phyloP scores from a whole-genome alignment of 805 yeast genomes.

The Nakazawaea molendinolei region DNA sequence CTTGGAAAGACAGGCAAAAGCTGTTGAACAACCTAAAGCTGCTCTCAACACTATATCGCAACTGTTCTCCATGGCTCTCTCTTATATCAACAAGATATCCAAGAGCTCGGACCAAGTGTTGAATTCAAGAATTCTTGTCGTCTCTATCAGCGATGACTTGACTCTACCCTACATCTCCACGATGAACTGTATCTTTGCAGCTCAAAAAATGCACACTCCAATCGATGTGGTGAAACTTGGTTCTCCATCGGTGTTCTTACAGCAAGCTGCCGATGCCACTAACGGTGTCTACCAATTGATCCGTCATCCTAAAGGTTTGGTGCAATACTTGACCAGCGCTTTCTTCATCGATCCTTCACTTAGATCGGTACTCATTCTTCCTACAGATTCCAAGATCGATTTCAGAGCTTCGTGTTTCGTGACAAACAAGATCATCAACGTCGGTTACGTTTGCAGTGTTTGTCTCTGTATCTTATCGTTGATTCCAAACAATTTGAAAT shows the following conservation, averaged over 20 bases:
- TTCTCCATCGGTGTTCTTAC: conserved; percentile 69
- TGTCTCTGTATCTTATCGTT: conserved; percentile 77
- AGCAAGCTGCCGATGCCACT: conserved; percentile 94
- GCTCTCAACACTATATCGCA: too few relatives aligned
- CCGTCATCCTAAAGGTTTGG: conserved; percentile 63
- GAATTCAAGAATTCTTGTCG: conserved; percentile 58
- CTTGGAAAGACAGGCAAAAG: too few relatives aligned
- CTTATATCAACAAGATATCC: conserved; percentile 65
- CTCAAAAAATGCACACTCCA: conserved; percentile 85
- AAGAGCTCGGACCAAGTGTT: conserved; percentile 33
- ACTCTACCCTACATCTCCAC: conserved; percentile 82
- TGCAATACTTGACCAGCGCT: conserved; percentile 78
- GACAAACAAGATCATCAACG: conserved; percentile 84
- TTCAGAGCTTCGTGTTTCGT: conserved; percentile 92
- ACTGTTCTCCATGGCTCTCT: conserved; percentile 75
- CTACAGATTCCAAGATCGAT: conserved; percentile 81
- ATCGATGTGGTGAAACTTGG: conserved; percentile 86
- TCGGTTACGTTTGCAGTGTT: conserved; percentile 93
- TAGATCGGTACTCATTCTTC: conserved; percentile 68
- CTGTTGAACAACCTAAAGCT: too few relatives aligned
- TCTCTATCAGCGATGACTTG: conserved; percentile 66
- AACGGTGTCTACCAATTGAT: conserved; percentile 78
- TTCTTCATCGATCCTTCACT: conserved; percentile 82
- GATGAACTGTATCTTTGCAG: conserved; percentile 94
- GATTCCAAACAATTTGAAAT: conserved; percentile 57